Percentiles rank a stretch among this genome's conserved stretches.
Evolutionary conservation across 768 basidiomycete genomes (phyloP).

Genomic region (Tricholoma sp.): DNA sequence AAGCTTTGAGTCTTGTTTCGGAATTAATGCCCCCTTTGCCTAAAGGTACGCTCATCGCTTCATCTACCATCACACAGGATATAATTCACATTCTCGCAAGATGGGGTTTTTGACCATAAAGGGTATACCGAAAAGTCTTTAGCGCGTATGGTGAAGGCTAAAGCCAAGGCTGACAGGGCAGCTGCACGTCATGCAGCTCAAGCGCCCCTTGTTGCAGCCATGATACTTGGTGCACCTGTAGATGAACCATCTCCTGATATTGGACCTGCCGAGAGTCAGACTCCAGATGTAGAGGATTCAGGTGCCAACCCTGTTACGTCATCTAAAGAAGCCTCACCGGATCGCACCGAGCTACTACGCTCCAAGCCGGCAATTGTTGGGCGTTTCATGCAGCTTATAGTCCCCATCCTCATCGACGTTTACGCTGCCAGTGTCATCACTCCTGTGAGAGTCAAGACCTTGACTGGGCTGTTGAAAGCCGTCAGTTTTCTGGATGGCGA

Average conservation of each 20-base stretch:
- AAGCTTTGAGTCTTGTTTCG: constrained; percentile 81
- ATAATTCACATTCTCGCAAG: constrained; percentile 32
- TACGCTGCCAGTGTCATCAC: constrained; percentile 95
- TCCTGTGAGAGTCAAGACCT: constrained; percentile 81
- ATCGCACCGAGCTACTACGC: constrained; percentile 72
- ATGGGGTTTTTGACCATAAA: constrained; percentile 94
- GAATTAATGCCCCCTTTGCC: constrained; percentile 92
- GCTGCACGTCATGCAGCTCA: constrained; percentile 56
- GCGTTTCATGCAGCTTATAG: constrained; percentile 81
- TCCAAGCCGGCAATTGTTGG: constrained; percentile 72
- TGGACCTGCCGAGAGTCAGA: constrained; percentile 27
- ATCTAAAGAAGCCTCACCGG: constrained; percentile 34
- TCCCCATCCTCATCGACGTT: constrained; percentile 96
- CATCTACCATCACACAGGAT: background rate
- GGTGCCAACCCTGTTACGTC: constrained; percentile 20
- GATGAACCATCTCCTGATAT: constrained; percentile 25
- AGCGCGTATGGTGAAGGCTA: constrained; percentile 69
- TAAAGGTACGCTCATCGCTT: constrained; percentile 53
- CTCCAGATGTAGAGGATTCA: constrained; percentile 34
- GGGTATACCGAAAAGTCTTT: constrained; percentile 85
- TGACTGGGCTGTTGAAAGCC: constrained; percentile 86
- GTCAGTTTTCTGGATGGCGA: constrained; percentile 82
- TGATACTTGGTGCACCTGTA: constrained; percentile 6
- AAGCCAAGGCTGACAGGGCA: constrained; percentile 76
- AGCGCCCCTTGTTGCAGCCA: constrained; percentile 19